Percentiles rank a stretch among this genome's conserved stretches.
Evolutionary conservation across 352 stramenopile genomes (phyloP).

Genomic region (Pythium aristosporum): DNA sequence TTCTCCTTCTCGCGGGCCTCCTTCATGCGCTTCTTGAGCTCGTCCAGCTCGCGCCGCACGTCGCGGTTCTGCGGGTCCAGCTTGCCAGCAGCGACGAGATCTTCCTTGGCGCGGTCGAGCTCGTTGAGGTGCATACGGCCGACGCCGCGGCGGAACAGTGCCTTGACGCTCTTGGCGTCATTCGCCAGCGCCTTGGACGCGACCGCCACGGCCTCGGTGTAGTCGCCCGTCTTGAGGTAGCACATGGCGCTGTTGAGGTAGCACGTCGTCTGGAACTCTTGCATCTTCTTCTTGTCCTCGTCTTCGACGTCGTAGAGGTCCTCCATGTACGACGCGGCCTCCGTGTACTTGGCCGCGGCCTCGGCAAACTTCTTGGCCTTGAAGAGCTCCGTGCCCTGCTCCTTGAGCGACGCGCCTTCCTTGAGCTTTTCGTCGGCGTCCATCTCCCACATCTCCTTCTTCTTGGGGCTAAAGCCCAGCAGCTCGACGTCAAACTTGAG

Average conservation of each 20-base stretch:
- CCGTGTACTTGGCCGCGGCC: slow-evolving; percentile 84
- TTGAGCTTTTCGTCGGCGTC: slow-evolving; percentile 79
- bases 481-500: slow-evolving; percentile 97
- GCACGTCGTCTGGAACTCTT: slow-evolving; percentile 87
- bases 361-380: slow-evolving; percentile 86
- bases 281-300: slow-evolving; percentile 83
- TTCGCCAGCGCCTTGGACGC: slow-evolving; percentile 84
- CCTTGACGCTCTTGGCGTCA: slow-evolving; percentile 81
- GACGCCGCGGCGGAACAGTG: slow-evolving; percentile 81
- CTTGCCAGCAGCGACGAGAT: slow-evolving; percentile 81
- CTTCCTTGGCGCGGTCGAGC: slow-evolving; percentile 84
- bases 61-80: slow-evolving; percentile 81
- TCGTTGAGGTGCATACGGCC: slow-evolving; percentile 85
- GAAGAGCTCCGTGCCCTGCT: slow-evolving; percentile 92
- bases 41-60: slow-evolving; percentile 71
- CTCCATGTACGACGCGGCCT: slow-evolving; percentile 82
- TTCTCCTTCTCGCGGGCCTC: slow-evolving; percentile 96
- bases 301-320: slow-evolving; percentile 87
- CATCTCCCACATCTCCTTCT: slow-evolving; percentile 95
- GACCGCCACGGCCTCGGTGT: slow-evolving; percentile 80
- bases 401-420: slow-evolving; percentile 87
- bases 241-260: slow-evolving; percentile 95
- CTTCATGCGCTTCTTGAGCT: slow-evolving; percentile 85
- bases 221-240: slow-evolving; percentile 92
- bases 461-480: slow-evolving; percentile 92